These are phyloP conservation scores for Paxillus involutus DNA, from an alignment of 768 basidiomycete genomes.

Conservation along the genomic window DNA sequence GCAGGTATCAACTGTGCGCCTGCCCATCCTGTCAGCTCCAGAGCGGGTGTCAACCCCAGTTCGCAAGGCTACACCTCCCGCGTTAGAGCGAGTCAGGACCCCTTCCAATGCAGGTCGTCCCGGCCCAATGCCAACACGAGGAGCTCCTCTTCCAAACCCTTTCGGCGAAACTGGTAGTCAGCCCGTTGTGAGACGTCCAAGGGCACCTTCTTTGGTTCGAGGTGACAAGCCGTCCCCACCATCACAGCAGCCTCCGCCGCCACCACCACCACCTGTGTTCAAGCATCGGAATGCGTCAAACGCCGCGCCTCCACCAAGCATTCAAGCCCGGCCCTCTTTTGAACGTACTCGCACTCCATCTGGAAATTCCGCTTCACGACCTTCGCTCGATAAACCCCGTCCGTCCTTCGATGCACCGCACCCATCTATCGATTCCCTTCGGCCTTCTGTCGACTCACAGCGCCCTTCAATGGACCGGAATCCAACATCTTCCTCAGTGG, in stretches of 20 bases:
- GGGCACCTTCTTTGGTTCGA: slow-evolving; percentile 11
- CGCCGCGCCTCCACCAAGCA: slow-evolving; percentile 5
- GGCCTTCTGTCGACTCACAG: slow-evolving; percentile 15
- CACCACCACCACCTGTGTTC: slow-evolving; percentile 9
- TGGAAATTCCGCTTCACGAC: slow-evolving; percentile 9
- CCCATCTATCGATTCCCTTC: slow-evolving; percentile 11
- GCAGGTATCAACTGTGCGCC: slow-evolving; percentile 2
- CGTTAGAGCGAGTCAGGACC: slow-evolving; percentile 18
- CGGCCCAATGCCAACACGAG: slow-evolving; percentile 2
- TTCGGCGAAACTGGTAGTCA: slow-evolving; percentile 10
- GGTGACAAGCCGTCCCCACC: slow-evolving; percentile 10
- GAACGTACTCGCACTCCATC: slow-evolving; percentile 19
- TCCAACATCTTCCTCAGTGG: neutral
- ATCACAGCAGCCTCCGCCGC: slow-evolving; percentile 1
- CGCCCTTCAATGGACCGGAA: slow-evolving; percentile 5
- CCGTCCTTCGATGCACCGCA: slow-evolving; percentile 18
- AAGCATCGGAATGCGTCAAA: slow-evolving; percentile 9
- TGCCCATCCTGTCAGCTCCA: slow-evolving; percentile 5
- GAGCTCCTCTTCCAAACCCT: slow-evolving; percentile 8
- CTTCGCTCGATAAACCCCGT: slow-evolving; percentile 13
- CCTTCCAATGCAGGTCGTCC: slow-evolving; percentile 15
- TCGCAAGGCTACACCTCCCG: slow-evolving; percentile 13
- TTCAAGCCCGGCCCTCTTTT: slow-evolving; percentile 11
- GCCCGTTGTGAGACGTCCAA: slow-evolving; percentile 12
- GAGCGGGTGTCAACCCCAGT: slow-evolving; percentile 16